Base-by-base conservation (phyloP, 345 rosid genomes). In the Eucalyptus marginata region DNA sequence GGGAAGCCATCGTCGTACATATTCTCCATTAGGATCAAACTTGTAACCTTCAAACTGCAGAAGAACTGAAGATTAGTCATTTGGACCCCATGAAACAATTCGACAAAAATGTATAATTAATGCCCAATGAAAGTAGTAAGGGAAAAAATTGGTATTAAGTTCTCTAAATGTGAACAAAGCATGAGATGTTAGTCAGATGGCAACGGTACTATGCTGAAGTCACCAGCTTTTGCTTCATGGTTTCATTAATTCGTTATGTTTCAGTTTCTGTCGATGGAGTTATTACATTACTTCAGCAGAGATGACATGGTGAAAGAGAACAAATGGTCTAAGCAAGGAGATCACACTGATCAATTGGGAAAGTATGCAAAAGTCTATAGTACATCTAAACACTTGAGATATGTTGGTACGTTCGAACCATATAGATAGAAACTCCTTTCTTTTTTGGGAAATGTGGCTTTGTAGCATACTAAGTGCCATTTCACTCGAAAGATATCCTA, bases 1-100 rank as follows among this genome's bases (percentile, higher is more conserved):
- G 13, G 99, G 99, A 88, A 96, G 99, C 99, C 99, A 98, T 89
- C 99, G 89, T 31, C 99, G 93, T 11, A 96, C 99, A 87, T 98
- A 98, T 92, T 98, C 99, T 79, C 99, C 99, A 91, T 95, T 86
- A 0, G 99, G 99, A 8, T 98, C 99, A 89, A 95, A 96, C 89
- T 95, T 98, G 91, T 98, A 96, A 64, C 99, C 99, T 92, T 98
- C 97, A 87, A 95, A 94, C 97, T 98, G 97, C 89, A 90, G 54
- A 91, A 89, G 66, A 76, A 88, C 33, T 17, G 83, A 40, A 84
- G 31, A 47, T 31, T 68, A 47, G 68, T 33, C 76, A 56, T 87
- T 87, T 31, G 46, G n/a, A 87, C 46, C 88, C 14, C 47, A 40
- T 56, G 11, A 56, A 36, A 31, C 27, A 76, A 76, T 36, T 76